Percentiles rank a stretch among this genome's conserved stretches.
These are phyloP conservation scores for Euphorbia lathyris DNA, from an alignment of 345 rosid species.

Conservation along the genomic window DNA sequence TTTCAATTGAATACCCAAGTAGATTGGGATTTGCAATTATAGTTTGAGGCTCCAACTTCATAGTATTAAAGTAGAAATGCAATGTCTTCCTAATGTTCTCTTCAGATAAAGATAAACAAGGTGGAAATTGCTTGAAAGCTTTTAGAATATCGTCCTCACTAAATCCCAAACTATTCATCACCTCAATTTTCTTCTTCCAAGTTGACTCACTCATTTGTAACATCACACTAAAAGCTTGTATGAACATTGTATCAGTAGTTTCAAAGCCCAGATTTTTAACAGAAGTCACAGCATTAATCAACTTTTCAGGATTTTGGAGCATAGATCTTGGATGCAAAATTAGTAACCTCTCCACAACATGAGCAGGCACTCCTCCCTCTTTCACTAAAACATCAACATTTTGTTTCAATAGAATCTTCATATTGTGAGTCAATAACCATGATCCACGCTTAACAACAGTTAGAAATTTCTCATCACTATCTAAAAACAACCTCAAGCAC, in stretches of 20 bases:
- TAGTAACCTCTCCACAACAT: constrained; percentile 4
- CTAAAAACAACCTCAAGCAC: constrained; percentile 9
- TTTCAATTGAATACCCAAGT: constrained; percentile 9
- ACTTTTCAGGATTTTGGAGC: constrained; percentile 2
- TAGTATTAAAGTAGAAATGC: constrained; percentile 26
- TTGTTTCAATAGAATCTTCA: no score
- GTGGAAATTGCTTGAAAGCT: constrained; percentile 18
- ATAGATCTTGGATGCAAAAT: constrained; percentile 6
- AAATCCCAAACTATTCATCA: constrained; percentile 31
- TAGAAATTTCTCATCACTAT: constrained; percentile 10
- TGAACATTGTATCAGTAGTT: constrained; percentile 11
- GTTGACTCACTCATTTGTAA: constrained; percentile 5
- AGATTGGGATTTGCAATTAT: constrained; percentile 17
- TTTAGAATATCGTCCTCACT: constrained; percentile 20
- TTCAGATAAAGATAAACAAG: background rate
- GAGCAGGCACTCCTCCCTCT: no score
- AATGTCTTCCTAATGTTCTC: constrained; percentile 17
- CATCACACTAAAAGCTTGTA: constrained; percentile 19
- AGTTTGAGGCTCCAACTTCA: constrained; percentile 4
- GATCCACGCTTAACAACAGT: constrained; percentile 18
- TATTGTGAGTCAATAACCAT: no score
- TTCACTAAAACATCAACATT: no score
- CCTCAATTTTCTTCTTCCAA: constrained; percentile 22
- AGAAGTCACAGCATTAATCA: no score
- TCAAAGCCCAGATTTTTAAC: constrained; percentile 15